phyloP scores from a whole-genome alignment of 2,329 filamentous ascomycete genomes.

The Botryotinia narcissicola region DNA sequence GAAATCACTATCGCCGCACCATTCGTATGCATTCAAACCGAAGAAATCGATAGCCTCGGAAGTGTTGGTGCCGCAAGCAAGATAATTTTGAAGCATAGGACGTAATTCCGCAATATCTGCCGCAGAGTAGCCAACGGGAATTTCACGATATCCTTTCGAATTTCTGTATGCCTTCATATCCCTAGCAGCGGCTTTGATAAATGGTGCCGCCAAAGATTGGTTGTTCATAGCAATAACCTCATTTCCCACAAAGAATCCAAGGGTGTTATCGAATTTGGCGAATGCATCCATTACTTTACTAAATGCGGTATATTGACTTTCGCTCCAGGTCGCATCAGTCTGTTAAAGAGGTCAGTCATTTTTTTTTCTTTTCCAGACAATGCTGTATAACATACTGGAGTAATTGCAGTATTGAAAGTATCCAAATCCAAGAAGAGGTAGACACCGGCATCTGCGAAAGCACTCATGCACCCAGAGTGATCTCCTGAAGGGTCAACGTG shows the following conservation, averaged over 20 bases:
- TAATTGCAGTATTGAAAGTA: constrained; percentile 67
- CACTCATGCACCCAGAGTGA: constrained; percentile 78
- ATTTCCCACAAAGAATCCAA: constrained; percentile 85
- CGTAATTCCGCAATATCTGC: constrained; percentile 73
- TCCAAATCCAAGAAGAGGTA: constrained; percentile 84
- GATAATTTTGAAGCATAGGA: constrained; percentile 64
- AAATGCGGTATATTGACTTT: constrained; percentile 60
- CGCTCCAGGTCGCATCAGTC: constrained; percentile 66
- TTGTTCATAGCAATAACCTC: constrained; percentile 70
- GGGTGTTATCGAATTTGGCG: constrained; percentile 67
- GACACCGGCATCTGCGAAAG: constrained; percentile 76
- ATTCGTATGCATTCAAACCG: constrained; percentile 80
- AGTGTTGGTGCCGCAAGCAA: constrained; percentile 71
- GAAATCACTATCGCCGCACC: constrained; percentile 61
- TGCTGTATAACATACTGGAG: constrained; percentile 47
- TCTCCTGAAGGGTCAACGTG: constrained; percentile 72
- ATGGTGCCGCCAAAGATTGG: constrained; percentile 68
- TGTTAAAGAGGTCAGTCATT: constrained; percentile 37
- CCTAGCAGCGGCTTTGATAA: constrained; percentile 75
- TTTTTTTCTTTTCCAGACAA: neutral
- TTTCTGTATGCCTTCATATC: constrained; percentile 82
- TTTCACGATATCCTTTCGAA: constrained; percentile 71
- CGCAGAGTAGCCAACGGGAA: constrained; percentile 84
- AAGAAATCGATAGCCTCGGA: constrained; percentile 79
- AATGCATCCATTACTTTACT: constrained; percentile 36